Evolutionary conservation across 148 eudicot genomes (phyloP).

Genomic region (Vaccinium corymbosum): DNA sequence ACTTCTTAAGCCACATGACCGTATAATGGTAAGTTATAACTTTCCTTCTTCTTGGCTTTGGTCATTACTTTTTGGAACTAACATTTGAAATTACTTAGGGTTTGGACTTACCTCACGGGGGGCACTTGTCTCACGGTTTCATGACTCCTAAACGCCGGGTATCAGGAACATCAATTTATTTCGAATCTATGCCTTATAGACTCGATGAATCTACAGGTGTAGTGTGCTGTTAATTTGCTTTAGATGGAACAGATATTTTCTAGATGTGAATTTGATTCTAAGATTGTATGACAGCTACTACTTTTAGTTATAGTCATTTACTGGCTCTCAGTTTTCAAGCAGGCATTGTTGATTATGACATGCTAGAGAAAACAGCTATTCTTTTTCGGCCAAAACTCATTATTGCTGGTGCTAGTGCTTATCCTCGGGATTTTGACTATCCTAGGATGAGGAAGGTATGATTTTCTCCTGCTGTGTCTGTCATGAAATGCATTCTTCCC

Average conservation of each 20-base stretch:
- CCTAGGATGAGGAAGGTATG: conserved; percentile 87
- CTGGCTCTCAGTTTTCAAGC: not conserved
- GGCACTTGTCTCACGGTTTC: conserved; percentile 89
- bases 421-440: conserved; percentile 89
- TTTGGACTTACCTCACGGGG: conserved; percentile 89
- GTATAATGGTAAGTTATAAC: conserved; percentile 61
- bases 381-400: conserved; percentile 86
- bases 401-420: conserved; percentile 96
- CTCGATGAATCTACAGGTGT: conserved; percentile 77
- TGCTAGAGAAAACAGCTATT: conserved; percentile 86
- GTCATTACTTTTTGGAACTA: conserved; percentile 8
- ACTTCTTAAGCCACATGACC: conserved; percentile 83
- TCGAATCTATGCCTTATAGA: conserved; percentile 95
- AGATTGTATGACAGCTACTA: not conserved
- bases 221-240: not conserved
- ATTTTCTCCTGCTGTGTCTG: not conserved
- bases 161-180: conserved; percentile 88
- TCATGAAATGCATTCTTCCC: not conserved
- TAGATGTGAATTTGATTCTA: not conserved
- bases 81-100: conserved; percentile 39
- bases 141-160: conserved; percentile 88
- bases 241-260: not conserved
- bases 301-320: too few relatives aligned
- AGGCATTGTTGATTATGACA: conserved; percentile 90
- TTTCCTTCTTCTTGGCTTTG: not conserved